Base-by-base conservation (phyloP, 805 yeast genomes). In the Saturnispora diversa region DNA sequence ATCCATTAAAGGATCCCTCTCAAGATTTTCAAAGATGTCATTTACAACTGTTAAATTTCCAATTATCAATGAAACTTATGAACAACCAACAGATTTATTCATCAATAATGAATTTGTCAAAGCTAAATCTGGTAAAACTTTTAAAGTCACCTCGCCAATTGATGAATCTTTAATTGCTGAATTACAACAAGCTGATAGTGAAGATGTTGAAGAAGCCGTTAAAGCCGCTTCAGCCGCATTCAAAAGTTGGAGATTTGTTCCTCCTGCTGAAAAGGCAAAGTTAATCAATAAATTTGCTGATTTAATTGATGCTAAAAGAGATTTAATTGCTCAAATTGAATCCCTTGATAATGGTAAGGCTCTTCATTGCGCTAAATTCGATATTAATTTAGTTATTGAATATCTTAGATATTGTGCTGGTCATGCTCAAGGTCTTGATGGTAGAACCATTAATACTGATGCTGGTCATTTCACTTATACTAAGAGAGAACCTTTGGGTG, bases 341-440 rank as follows among this genome's bases (percentile, higher is more conserved):
- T 64, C 86, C 15, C 65, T 76, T 49, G 88, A 83, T 59, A 81
- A 82, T 54, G 94, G 94, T 70, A 83, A 82, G 58, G 74, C 88
- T 27, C 62, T 80, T 50, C 67, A 66, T 29, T 68, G 79, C 55
- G 72, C 88, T 35, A 66, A 75, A 52, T 82, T 77, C 47, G 92
- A 82, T 57, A 77, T 82, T 46, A 70, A 67, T n/a, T 61, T 81
- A 41, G 72, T 77, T 40, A 72, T 79, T 44, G 69, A 71, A 53
- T 80, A 78, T 64, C 58, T 82, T 52, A 73, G 85, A 65, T 77
- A 77, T 40, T 72, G 80, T 51, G 87, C 86, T 35, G 84, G 87
- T 32, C 77, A 72, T 67, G 77, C 84, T 47, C 85, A 79, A 63
- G 78, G 79, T 61, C 55, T 78, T 41, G 70, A 68, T 50, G 92